Conservation (phyloP, 2,329 filamentous ascomycete species). For the Trichoderma gracile region DNA sequence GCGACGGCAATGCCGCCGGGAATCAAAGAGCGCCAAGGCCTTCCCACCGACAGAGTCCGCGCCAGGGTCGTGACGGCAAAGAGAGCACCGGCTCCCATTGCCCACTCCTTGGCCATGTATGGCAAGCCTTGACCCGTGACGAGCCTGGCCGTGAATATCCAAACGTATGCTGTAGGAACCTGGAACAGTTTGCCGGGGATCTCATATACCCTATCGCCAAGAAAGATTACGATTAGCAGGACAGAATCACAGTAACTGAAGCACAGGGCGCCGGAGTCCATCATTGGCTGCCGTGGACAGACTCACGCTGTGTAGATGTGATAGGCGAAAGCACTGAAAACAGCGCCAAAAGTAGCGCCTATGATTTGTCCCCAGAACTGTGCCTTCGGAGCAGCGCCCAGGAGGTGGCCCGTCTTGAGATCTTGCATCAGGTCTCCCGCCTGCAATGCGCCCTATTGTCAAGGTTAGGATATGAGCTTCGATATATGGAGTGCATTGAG, state of each 20-base stretch:
- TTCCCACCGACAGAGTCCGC: constrained; percentile 60
- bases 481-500: neutral
- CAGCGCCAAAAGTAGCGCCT: constrained; percentile 79
- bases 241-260: no score
- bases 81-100: constrained; percentile 69
- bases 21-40: constrained; percentile 71
- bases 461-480: constrained; percentile 23
- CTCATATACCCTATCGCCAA: constrained; percentile 67
- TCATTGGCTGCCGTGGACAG: no score
- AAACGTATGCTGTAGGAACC: constrained; percentile 92
- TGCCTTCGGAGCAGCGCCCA: constrained; percentile 88
- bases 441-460: constrained; percentile 70
- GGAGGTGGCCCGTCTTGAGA: constrained; percentile 89
- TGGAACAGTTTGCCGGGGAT: constrained; percentile 90
- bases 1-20: constrained; percentile 96
- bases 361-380: constrained; percentile 98
- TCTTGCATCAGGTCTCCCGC: constrained; percentile 97
- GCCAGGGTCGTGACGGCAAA: constrained; percentile 72
- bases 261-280: no score
- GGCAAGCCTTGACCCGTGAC: constrained; percentile 91
- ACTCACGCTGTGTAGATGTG: constrained; percentile 72
- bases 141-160: constrained; percentile 93
- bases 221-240: no score
- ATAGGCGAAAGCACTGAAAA: constrained; percentile 85
- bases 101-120: constrained; percentile 78